These are phyloP conservation scores for Globisporangium emineosum DNA, from an alignment of 352 stramenopile genomes.

Conservation along the genomic window DNA sequence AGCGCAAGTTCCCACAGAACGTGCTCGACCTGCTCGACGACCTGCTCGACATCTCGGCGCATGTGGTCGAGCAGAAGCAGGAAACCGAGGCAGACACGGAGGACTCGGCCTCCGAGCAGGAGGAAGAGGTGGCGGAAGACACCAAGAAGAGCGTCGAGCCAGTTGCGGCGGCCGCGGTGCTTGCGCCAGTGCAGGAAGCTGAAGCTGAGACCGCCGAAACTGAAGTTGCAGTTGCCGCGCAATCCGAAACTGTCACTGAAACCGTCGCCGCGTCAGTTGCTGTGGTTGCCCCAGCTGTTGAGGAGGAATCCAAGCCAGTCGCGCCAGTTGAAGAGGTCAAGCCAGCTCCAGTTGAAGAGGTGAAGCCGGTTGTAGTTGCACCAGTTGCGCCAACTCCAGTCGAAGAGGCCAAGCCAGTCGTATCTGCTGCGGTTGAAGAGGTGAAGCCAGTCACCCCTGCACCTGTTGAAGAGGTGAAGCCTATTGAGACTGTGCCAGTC, in stretches of 20 bases:
- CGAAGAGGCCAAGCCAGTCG: neutral
- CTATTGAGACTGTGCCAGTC: neutral
- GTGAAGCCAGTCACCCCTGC: neutral
- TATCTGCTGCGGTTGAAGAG: neutral
- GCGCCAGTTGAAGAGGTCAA: neutral
- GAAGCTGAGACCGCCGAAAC: neutral
- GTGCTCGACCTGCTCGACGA: slow-evolving; percentile 48
- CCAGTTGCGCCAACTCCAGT: neutral
- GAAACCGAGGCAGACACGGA: slow-evolving; percentile 16
- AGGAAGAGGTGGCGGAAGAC: slow-evolving; percentile 6
- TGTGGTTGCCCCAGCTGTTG: neutral
- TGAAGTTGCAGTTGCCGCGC: neutral
- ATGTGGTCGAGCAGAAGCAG: slow-evolving; percentile 23
- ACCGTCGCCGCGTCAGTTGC: neutral
- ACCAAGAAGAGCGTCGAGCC: slow-evolving; percentile 12
- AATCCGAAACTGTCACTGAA: slow-evolving; percentile 5
- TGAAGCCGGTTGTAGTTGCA: slow-evolving; percentile 1
- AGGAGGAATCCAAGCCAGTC: neutral
- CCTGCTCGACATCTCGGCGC: slow-evolving; percentile 47
- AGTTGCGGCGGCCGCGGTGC: neutral
- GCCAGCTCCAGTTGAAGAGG: too few relatives aligned
- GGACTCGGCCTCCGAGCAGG: slow-evolving; percentile 14
- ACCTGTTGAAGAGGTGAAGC: neutral
- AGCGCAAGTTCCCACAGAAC: slow-evolving; percentile 32
- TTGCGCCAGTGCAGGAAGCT: slow-evolving; percentile 4